Percentiles rank a stretch among this genome's conserved stretches.
Conservation (phyloP, 306 rosid genomes). For the Ceratonia siliqua region DNA sequence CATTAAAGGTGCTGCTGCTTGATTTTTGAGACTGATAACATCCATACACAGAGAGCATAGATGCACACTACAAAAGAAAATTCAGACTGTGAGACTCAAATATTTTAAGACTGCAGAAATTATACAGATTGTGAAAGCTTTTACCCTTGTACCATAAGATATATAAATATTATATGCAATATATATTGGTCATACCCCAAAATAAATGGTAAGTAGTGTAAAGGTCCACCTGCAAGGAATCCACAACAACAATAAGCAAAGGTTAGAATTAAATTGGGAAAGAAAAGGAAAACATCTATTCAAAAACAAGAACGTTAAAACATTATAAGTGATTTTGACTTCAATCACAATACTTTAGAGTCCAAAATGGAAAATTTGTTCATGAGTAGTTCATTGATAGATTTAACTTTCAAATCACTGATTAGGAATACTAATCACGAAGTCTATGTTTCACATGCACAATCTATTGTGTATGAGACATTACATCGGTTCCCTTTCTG, state of each 20-base stretch:
- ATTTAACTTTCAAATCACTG: constrained; percentile 8
- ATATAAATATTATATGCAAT: neutral
- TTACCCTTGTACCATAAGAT: neutral
- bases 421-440: neutral
- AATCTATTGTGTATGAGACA: too few relatives aligned
- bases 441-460: too few relatives aligned
- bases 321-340: neutral
- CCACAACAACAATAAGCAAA: constrained; percentile 32
- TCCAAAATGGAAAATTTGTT: neutral
- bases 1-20: constrained; percentile 24
- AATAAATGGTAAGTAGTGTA: constrained; percentile 68
- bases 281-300: constrained; percentile 21
- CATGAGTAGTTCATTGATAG: too few relatives aligned
- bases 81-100: constrained; percentile 27
- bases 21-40: constrained; percentile 48
- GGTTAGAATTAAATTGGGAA: constrained; percentile 7
- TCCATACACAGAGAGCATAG: constrained; percentile 61
- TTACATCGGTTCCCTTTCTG: too few relatives aligned
- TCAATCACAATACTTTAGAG: constrained; percentile 11
- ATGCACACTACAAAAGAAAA: constrained; percentile 62
- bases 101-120: neutral
- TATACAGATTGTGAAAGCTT: neutral
- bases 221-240: constrained; percentile 75
- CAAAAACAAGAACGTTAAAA: neutral
- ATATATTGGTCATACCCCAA: constrained; percentile 53